Conservation (phyloP, 2,329 filamentous ascomycete genomes). For the Orbilia ellipsospora region DNA sequence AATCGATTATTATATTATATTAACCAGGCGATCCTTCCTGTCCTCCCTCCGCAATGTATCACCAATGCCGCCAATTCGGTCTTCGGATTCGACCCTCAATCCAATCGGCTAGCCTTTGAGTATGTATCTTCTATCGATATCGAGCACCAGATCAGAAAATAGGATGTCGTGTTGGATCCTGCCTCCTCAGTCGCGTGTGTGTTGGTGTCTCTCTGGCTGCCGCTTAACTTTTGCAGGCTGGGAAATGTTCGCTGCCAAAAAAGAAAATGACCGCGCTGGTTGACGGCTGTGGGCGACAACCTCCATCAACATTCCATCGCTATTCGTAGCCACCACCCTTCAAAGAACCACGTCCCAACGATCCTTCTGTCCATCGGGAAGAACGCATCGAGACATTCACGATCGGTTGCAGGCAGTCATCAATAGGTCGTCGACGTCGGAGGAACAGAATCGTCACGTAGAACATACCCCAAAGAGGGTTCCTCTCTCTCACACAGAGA, state of each 20-base stretch:
- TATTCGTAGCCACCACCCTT: not conserved
- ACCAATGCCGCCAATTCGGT: too few relatives aligned
- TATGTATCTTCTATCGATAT: too few relatives aligned
- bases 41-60: not conserved
- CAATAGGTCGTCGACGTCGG: not conserved
- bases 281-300: not conserved
- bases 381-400: too few relatives aligned
- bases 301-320: slow-evolving; percentile 1
- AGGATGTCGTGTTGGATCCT: slow-evolving; percentile 1
- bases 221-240: too few relatives aligned
- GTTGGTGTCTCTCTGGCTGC: too few relatives aligned
- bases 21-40: slow-evolving; percentile 8
- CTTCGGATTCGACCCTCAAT: too few relatives aligned
- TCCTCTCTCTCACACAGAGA: slow-evolving; percentile 29
- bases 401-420: too few relatives aligned
- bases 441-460: not conserved
- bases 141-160: too few relatives aligned
- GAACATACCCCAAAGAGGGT: slow-evolving; percentile 18
- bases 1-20: slow-evolving; percentile 6
- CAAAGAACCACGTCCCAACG: too few relatives aligned
- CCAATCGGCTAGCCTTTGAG: too few relatives aligned
- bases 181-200: not conserved
- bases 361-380: too few relatives aligned
- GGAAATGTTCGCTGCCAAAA: too few relatives aligned
- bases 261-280: slow-evolving; percentile 18